Percentiles rank a stretch among this genome's conserved stretches.
These are phyloP conservation scores for Plasmodium relictum DNA, from an alignment of 169 alveolate genomes.

Conservation along the genomic window DNA sequence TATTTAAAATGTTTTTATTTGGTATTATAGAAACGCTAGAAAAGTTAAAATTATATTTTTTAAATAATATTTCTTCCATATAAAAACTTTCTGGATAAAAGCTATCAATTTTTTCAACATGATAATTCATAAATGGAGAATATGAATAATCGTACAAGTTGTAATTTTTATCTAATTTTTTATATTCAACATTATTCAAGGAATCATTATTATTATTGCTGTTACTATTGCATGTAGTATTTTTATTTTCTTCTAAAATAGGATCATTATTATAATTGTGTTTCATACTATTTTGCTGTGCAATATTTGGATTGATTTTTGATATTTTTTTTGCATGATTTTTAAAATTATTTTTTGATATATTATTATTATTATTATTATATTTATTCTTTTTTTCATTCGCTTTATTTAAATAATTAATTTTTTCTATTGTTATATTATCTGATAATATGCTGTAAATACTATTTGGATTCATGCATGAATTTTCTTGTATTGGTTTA, in stretches of 20 bases:
- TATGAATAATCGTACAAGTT: slow-evolving; percentile 70
- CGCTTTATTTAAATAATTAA: slow-evolving; percentile 41
- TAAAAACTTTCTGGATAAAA: slow-evolving; percentile 50
- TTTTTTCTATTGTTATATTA: slow-evolving; percentile 55
- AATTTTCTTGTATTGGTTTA: slow-evolving; percentile 74
- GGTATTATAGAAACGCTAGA: slow-evolving; percentile 18
- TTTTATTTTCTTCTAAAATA: neutral
- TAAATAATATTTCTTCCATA: slow-evolving; percentile 64
- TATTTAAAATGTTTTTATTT: slow-evolving; percentile 9
- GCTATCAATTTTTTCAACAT: slow-evolving; percentile 28
- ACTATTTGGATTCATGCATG: slow-evolving; percentile 17
- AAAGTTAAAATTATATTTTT: slow-evolving; percentile 65
- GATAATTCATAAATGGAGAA: slow-evolving; percentile 18
- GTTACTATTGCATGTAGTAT: neutral
- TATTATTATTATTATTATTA: slow-evolving; percentile 7
- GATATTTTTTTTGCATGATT: slow-evolving; percentile 13
- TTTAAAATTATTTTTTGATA: neutral
- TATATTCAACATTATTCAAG: neutral
- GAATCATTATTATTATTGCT: neutral
- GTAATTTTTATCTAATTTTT: neutral
- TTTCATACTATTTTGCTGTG: neutral
- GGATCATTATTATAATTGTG: neutral
- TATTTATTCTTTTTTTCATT: neutral
- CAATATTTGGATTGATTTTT: neutral
- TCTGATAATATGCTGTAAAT: slow-evolving; percentile 43